Evolutionary conservation across 2,329 filamentous ascomycete genomes (phyloP), one percentile per base, ranked within the genome.

Genomic region (Atkinsonella texensis): DNA sequence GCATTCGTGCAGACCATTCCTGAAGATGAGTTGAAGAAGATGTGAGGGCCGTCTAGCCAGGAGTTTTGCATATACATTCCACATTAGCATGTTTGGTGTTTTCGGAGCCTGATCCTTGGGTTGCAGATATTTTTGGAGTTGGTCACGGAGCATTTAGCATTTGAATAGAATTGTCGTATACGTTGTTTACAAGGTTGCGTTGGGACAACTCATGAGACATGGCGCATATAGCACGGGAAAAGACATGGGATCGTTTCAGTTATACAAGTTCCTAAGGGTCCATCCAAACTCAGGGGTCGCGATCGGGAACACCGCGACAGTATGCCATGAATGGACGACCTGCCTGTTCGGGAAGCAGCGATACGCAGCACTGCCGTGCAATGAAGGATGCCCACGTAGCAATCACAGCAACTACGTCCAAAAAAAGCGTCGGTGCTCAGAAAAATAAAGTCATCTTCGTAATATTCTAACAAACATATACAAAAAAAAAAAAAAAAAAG

Each of bases 1-100:
- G 89, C 89, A 1, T 95, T 93, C 69, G 86, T 95, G 20, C 79
- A 82, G 40, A 89, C 84, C 3, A 69, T 86, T 59, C 75, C 80
- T 48, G 70, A 79, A 50, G 74, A 84, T 48, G 81, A 91, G 41
- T 72, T 94, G 38, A 69, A 76, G 60, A 68, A 74, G 57, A 58
- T 73, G 58, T 70, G 59, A 59, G 31, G 35, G 28, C 11, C 28
- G 15, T 13, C 32, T 17, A 20, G 23, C 8, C 15, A n/a, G 31
- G 3, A 3, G 7, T 13, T 5, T 45, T 45, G 18, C 42, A 39
- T 50, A 39, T 11, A n/a, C 33, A 40, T 48, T 17, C 13, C 17
- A 45, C 17, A 11, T 43, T 28, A 17, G 15, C 17, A 38, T 49
- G 17, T 38, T 28, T 42, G 23, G 23, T 11, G 6, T 49, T 49